A percentile compares a stretch with the other conserved stretches of the same genome.
Evolutionary conservation across 306 rosid genomes (phyloP).

Genomic region (Psophocarpus tetragonolobus): DNA sequence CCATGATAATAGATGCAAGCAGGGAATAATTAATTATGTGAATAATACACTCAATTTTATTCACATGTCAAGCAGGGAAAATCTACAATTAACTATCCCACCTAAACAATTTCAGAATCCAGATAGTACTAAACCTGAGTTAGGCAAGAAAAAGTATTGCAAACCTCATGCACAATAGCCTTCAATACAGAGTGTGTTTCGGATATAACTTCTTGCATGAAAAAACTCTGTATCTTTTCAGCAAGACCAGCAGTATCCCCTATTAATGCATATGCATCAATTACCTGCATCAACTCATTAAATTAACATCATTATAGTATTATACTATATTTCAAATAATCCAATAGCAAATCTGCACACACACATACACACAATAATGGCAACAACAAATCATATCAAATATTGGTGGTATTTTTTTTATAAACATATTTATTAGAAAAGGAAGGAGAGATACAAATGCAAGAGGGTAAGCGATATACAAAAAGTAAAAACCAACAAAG

Average conservation of each 20-base stretch:
- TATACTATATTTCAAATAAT: slow-evolving; percentile 22
- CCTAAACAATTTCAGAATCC: slow-evolving; percentile 31
- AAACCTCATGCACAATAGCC: slow-evolving; percentile 78
- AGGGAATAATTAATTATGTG: no score
- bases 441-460: neutral
- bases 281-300: slow-evolving; percentile 63
- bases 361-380: neutral
- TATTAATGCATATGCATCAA: slow-evolving; percentile 95
- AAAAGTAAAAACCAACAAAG: neutral
- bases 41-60: slow-evolving; percentile 1
- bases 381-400: neutral
- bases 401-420: neutral
- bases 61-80: slow-evolving; percentile 5
- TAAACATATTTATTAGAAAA: neutral
- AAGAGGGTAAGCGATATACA: neutral
- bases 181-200: slow-evolving; percentile 85
- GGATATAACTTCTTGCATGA: slow-evolving; percentile 98
- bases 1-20: neutral
- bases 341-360: neutral
- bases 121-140: neutral
- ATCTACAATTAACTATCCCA: slow-evolving; percentile 5
- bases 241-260: slow-evolving; percentile 96
- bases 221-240: slow-evolving; percentile 98
- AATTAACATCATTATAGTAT: slow-evolving; percentile 27
- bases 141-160: slow-evolving; percentile 18